These are phyloP conservation scores for Amanita polypyramis DNA, from an alignment of 768 basidiomycete species.

Conservation along the genomic window DNA sequence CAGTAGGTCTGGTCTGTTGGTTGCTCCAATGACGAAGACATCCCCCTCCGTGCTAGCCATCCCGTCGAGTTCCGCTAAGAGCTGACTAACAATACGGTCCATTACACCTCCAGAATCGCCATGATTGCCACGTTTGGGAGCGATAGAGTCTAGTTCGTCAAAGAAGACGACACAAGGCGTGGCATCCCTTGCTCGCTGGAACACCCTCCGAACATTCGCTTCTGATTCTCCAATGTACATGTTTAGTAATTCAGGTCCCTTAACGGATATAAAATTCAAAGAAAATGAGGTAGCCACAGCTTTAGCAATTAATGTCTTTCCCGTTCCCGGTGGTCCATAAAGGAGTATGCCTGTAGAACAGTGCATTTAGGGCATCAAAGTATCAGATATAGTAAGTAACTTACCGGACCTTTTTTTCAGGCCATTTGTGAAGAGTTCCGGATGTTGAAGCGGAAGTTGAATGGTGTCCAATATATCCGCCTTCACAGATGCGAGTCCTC, in stretches of 20 bases:
- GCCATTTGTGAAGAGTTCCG: slow-evolving; percentile 83
- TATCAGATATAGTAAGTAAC: slow-evolving; percentile 4
- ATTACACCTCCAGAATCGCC: slow-evolving; percentile 97
- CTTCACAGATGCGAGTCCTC: slow-evolving; percentile 82
- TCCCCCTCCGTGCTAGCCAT: slow-evolving; percentile 62
- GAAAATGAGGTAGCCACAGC: slow-evolving; percentile 94
- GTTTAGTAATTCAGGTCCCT: slow-evolving; percentile 90
- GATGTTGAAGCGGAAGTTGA: slow-evolving; percentile 81
- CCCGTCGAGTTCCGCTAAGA: slow-evolving; percentile 89
- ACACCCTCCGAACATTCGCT: slow-evolving; percentile 90
- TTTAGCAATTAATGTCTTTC: slow-evolving; percentile 91
- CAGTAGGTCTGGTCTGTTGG: slow-evolving; percentile 86
- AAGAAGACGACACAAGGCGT: slow-evolving; percentile 95
- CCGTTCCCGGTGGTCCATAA: slow-evolving; percentile 93
- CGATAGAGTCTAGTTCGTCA: slow-evolving; percentile 91
- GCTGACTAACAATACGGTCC: slow-evolving; percentile 94
- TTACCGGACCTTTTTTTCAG: slow-evolving; percentile 92
- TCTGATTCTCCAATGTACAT: slow-evolving; percentile 99
- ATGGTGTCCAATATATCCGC: slow-evolving; percentile 93
- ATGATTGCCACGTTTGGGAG: slow-evolving; percentile 89
- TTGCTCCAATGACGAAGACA: slow-evolving; percentile 93
- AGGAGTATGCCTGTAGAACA: slow-evolving; percentile 64
- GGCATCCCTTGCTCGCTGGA: slow-evolving; percentile 86
- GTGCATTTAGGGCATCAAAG: neutral
- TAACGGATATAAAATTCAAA: slow-evolving; percentile 94